Percentiles rank a stretch among this genome's conserved stretches.
Conservation (phyloP, 1,284 basidiomycete species). For the Ustilago curta region DNA sequence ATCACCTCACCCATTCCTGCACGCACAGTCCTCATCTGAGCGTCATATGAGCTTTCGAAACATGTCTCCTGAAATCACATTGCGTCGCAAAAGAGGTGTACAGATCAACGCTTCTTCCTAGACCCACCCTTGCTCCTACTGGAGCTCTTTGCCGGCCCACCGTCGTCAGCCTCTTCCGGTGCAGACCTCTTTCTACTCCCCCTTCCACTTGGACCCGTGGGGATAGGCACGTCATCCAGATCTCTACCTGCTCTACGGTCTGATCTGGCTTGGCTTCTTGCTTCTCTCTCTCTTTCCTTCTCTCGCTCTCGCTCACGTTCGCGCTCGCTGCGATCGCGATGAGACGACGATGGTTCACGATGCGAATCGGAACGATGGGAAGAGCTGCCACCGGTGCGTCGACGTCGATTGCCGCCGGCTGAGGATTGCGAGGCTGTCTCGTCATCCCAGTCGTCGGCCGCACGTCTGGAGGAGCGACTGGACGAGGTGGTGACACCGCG, state of each 20-base stretch:
- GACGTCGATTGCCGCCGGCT: conserved; percentile 11
- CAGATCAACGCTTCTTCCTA: conserved; percentile 27
- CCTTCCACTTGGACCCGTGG: conserved; percentile 17
- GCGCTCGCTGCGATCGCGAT: conserved; percentile 27
- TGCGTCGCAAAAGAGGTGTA: no score
- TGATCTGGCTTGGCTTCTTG: conserved; percentile 34
- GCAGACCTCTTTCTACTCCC: conserved; percentile 36
- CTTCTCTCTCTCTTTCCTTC: conserved; percentile 33
- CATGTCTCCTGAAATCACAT: background rate
- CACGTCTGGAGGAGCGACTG: conserved; percentile 20
- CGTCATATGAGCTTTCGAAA: background rate
- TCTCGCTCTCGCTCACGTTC: conserved; percentile 37
- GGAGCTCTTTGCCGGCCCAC: conserved; percentile 7
- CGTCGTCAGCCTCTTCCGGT: conserved; percentile 38
- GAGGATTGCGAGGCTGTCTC: conserved; percentile 41
- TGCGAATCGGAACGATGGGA: conserved; percentile 11
- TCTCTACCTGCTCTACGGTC: conserved; percentile 45
- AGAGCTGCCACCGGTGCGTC: background rate
- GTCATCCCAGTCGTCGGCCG: conserved; percentile 31
- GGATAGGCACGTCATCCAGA: conserved; percentile 23
- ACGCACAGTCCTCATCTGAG: background rate
- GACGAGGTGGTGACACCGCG: conserved; percentile 12
- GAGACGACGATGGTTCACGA: conserved; percentile 17
- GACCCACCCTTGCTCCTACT: conserved; percentile 9
- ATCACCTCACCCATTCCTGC: background rate